Evolutionary conservation across 805 yeast species (phyloP).

Genomic region (Schwanniomyces yamadae): DNA sequence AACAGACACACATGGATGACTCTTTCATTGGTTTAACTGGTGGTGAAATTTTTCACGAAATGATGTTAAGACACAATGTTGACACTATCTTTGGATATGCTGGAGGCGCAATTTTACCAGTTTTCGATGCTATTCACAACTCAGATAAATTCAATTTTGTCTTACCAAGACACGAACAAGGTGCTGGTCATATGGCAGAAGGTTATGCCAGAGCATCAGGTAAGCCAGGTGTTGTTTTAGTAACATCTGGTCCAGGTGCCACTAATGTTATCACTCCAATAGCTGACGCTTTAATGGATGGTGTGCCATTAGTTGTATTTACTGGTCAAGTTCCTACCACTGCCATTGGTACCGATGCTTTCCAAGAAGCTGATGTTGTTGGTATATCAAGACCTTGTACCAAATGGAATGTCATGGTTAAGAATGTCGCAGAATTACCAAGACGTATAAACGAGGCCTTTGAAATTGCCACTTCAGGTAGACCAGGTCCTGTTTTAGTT

Average conservation of each 20-base stretch:
- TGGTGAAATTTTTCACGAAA: conserved; percentile 97
- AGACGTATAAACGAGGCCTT: conserved; percentile 96
- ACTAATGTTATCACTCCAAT: conserved; percentile 97
- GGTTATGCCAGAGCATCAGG: conserved; percentile 96
- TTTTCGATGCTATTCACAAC: conserved; percentile 93
- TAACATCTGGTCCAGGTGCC: conserved; percentile 99
- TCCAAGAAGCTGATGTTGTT: conserved; percentile 98
- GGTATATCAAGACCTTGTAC: conserved; percentile 98
- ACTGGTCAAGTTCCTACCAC: conserved; percentile 96
- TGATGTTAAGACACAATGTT: conserved; percentile 95
- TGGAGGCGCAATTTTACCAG: conserved; percentile 98
- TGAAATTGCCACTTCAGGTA: conserved; percentile 91
- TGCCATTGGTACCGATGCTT: conserved; percentile 97
- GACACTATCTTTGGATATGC: conserved; percentile 97
- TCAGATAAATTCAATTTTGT: conserved; percentile 86
- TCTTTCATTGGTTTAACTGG: conserved; percentile 96
- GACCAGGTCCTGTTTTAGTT: conserved; percentile 98
- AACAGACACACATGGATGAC: conserved; percentile 56
- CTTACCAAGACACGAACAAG: conserved; percentile 96
- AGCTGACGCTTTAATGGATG: conserved; percentile 97
- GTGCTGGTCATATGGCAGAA: conserved; percentile 99
- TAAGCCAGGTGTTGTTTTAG: conserved; percentile 95
- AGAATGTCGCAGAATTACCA: conserved; percentile 90
- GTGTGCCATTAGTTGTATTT: conserved; percentile 95
- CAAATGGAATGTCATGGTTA: conserved; percentile 99